Percentiles rank a stretch among this genome's conserved stretches.
Evolutionary conservation across 2,329 filamentous ascomycete species (phyloP).

Genomic region (Domatiomyces globalis): DNA sequence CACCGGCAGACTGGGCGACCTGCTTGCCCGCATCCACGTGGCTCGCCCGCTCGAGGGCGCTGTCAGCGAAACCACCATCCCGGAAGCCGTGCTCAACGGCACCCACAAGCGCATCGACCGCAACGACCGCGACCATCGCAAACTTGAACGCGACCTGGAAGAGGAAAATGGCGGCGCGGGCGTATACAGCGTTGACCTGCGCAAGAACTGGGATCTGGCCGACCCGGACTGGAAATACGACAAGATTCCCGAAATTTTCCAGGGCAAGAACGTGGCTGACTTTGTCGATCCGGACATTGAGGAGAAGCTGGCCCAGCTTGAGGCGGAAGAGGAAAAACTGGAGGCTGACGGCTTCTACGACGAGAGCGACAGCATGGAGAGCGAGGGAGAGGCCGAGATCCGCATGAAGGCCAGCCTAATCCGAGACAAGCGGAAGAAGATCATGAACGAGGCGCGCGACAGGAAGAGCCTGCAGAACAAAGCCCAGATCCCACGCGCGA

Average conservation of each 20-base stretch:
- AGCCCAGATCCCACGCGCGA: constrained; percentile 75
- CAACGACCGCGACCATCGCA: constrained; percentile 66
- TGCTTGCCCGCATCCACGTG: constrained; percentile 90
- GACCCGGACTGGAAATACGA: constrained; percentile 93
- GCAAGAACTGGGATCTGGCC: constrained; percentile 73
- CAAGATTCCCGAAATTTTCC: constrained; percentile 81
- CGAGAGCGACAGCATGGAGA: constrained; percentile 66
- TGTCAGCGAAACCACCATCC: constrained; percentile 69
- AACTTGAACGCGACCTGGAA: constrained; percentile 73
- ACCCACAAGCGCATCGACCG: constrained; percentile 75
- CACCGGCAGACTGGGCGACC: constrained; percentile 71
- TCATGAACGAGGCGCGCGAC: constrained; percentile 89
- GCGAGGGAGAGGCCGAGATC: constrained; percentile 76
- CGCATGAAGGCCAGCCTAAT: constrained; percentile 88
- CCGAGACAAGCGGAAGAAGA: constrained; percentile 81
- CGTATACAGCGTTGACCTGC: constrained; percentile 88
- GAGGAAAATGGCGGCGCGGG: constrained; percentile 86
- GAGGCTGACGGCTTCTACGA: constrained; percentile 91
- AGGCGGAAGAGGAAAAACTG: constrained; percentile 88
- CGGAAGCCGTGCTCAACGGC: constrained; percentile 58
- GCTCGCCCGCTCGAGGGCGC: constrained; percentile 79
- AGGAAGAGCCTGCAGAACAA: constrained; percentile 96
- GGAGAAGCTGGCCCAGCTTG: constrained; percentile 73
- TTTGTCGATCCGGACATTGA: constrained; percentile 96
- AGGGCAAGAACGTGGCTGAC: constrained; percentile 96